Evolutionary conservation across 129 eudicot species (phyloP), one percentile per base, ranked within the genome.

Genomic region (Chrysanthemum lavandulifolium): DNA sequence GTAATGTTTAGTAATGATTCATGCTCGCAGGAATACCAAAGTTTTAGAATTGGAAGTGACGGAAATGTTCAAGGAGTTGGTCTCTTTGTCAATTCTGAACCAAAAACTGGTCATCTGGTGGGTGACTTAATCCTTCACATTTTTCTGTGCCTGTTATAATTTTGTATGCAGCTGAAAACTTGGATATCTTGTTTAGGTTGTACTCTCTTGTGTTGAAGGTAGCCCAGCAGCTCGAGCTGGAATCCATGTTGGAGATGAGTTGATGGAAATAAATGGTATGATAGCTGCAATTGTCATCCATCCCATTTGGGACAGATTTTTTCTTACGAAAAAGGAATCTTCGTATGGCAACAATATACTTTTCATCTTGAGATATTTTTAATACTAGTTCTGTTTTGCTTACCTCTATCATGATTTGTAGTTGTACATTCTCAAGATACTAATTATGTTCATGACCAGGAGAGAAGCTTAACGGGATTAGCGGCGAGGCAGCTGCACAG

Each of bases 181-280:
- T 68, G 61, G 29, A 33, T 54, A 36, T 63, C 18, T 47, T 63
- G 73, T 70, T 82, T 55, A 94, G 98, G 89, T 90, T 60, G 97
- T 94, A 63, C 72, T 86, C 64, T 88, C 97, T 13, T 94, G 98
- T 73, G 79, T 94, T 54, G 96, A 94, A 68, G 96, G 89, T 77
- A 80, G 98, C 73, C 98, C 98, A n/a, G 98, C 98, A 67, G 96
- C 88, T 79, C 93, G 97, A 69, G 97, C 98, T 76, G 98, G 98
- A 49, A 87, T 94, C 73, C 98, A 86, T 61, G 97, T 86, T 58
- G 98, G 98, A 75, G 98, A 94, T 70, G 97, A 94, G 74, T 73
- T 94, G 50, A 69, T 94, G 62, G 98, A 94, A 81, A 94, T 94
- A 29, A 84, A 94, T 65, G 98, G 96, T 92, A 80, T 58, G 61